These are phyloP conservation scores for Graphiopsis chlorocephala DNA, from an alignment of 2,329 filamentous ascomycete genomes.

Conservation along the genomic window DNA sequence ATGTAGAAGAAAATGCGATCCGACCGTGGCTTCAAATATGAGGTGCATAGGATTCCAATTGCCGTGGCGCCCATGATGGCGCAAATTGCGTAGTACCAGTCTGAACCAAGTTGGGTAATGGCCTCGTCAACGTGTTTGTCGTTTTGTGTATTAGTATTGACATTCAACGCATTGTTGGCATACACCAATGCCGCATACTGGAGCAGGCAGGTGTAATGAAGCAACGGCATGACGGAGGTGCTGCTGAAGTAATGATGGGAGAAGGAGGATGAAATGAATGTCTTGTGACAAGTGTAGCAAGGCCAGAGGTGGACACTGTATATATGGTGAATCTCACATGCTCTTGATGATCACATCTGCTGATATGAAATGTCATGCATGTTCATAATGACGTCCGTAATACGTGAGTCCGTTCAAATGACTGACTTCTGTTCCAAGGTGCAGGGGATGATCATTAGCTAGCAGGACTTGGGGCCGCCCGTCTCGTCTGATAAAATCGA, in stretches of 20 bases:
- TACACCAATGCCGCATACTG: background rate
- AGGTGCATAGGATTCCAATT: constrained; percentile 48
- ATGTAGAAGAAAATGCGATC: constrained; percentile 61
- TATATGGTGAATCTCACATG: background rate
- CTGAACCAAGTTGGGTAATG: constrained; percentile 58
- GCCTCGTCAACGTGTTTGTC: constrained; percentile 52
- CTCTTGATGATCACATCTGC: background rate
- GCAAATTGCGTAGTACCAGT: constrained; percentile 60
- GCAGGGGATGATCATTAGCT: background rate
- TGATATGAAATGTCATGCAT: background rate
- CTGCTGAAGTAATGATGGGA: background rate
- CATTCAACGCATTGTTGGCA: background rate
- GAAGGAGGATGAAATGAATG: constrained; percentile 1
- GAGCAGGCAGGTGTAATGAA: background rate
- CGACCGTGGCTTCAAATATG: constrained; percentile 48
- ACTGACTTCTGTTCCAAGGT: background rate
- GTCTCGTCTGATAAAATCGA: background rate
- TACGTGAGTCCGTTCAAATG: background rate
- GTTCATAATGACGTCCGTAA: background rate
- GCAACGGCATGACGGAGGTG: background rate
- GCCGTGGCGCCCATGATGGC: constrained; percentile 54
- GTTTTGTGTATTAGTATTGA: constrained; percentile 40
- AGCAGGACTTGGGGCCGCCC: background rate
- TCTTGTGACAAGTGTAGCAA: background rate
- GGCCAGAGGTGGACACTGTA: constrained; percentile 1